phyloP scores from a whole-genome alignment of 2,329 filamentous ascomycete genomes.

The Onygena corvina region DNA sequence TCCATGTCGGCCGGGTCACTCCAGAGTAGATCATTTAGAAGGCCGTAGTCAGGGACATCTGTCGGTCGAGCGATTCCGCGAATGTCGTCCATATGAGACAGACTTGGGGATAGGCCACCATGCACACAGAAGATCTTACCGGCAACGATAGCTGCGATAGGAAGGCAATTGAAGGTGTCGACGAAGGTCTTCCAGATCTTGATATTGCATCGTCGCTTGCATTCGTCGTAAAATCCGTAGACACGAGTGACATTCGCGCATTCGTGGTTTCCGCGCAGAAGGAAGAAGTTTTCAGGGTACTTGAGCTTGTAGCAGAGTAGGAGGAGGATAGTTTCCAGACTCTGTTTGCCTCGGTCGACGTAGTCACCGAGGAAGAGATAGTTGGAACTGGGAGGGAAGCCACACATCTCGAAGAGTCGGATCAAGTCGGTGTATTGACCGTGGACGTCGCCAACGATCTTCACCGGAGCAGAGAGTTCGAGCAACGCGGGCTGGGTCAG shows the following conservation, averaged over 20 bases:
- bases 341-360: slow-evolving; percentile 92
- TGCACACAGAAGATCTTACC: slow-evolving; percentile 98
- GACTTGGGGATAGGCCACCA: slow-evolving; percentile 79
- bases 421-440: slow-evolving; percentile 94
- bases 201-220: slow-evolving; percentile 89
- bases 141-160: slow-evolving; percentile 91
- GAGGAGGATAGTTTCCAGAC: slow-evolving; percentile 83
- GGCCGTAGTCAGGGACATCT: slow-evolving; percentile 90
- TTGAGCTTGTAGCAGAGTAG: slow-evolving; percentile 95
- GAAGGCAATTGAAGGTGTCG: slow-evolving; percentile 89
- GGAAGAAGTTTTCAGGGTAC: slow-evolving; percentile 93
- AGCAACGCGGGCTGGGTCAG: slow-evolving; percentile 83
- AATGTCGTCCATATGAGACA: slow-evolving; percentile 97
- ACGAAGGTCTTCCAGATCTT: slow-evolving; percentile 98
- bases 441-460: slow-evolving; percentile 94
- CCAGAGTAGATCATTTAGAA: slow-evolving; percentile 92
- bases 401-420: slow-evolving; percentile 97
- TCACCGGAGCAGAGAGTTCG: slow-evolving; percentile 87
- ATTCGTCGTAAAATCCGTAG: slow-evolving; percentile 97
- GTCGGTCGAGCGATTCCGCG: slow-evolving; percentile 89
- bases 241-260: slow-evolving; percentile 92
- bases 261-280: slow-evolving; percentile 89
- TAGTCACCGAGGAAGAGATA: slow-evolving; percentile 94
- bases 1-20: slow-evolving; percentile 98
- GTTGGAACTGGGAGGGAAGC: slow-evolving; percentile 83